These are phyloP conservation scores for Mortierella alpina DNA, from an alignment of 192 early-diverging fungal genomes.

Conservation along the genomic window DNA sequence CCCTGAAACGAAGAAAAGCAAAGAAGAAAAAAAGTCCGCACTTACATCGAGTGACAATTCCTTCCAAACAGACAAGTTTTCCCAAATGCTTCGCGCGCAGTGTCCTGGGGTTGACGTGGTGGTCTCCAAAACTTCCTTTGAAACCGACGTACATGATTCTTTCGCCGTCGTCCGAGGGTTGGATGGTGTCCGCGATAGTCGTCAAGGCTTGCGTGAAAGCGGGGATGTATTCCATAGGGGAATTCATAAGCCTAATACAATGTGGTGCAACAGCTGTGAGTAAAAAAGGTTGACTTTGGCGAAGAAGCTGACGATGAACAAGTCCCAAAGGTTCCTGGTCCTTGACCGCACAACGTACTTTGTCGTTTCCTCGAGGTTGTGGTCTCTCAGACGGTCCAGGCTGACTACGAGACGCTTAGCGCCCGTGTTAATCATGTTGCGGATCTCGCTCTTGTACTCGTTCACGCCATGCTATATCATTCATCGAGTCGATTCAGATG, in stretches of 20 bases:
- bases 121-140: conserved; percentile 91
- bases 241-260: conserved; percentile 66
- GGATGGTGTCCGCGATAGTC: conserved; percentile 63
- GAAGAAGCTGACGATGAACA: not conserved
- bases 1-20: not conserved
- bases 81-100: conserved; percentile 84
- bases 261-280: not conserved
- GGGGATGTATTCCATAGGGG: conserved; percentile 87
- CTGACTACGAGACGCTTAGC: conserved; percentile 83
- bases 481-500: conserved; percentile 1
- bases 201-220: conserved; percentile 84
- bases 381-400: conserved; percentile 88
- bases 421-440: conserved; percentile 32
- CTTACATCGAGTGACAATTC: conserved; percentile 96
- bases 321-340: not conserved
- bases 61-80: conserved; percentile 92
- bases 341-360: conserved; percentile 60
- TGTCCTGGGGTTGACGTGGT: conserved; percentile 88
- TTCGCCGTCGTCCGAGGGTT: conserved; percentile 51
- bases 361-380: conserved; percentile 76
- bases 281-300: not conserved
- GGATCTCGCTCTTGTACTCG: conserved; percentile 56
- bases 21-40: conserved; percentile 5
- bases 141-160: conserved; percentile 81
- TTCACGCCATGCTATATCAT: conserved; percentile 35